Conservation (phyloP, 495 filamentous ascomycete species). For the Talaromyces thailandensis region DNA sequence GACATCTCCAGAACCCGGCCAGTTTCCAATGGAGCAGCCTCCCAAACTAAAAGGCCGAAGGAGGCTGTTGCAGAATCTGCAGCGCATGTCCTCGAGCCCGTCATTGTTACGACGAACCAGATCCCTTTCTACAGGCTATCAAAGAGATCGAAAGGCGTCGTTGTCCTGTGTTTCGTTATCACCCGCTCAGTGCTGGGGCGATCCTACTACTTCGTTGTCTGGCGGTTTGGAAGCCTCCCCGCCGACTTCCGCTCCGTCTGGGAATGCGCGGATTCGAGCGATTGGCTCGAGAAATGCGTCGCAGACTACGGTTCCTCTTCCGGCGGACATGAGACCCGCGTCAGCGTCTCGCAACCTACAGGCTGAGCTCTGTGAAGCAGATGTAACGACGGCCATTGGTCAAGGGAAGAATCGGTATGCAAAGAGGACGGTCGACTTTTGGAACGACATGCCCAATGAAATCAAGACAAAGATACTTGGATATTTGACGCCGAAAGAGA, state of each 20-base stretch:
- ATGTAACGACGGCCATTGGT: conserved; percentile 17
- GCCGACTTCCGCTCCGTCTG: conserved; percentile 22
- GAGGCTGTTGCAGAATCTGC: conserved; percentile 66
- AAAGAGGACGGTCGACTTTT: conserved; percentile 57
- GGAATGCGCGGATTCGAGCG: conserved; percentile 40
- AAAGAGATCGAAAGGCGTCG: conserved; percentile 61
- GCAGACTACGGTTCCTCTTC: conserved; percentile 47
- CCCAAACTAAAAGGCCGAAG: conserved; percentile 65
- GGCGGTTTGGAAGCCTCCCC: conserved; percentile 42
- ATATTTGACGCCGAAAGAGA: conserved; percentile 69
- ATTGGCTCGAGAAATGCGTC: conserved; percentile 26
- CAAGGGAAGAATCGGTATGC: conserved; percentile 15
- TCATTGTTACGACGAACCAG: conserved; percentile 58
- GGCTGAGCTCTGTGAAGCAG: conserved; percentile 23
- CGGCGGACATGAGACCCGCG: conserved; percentile 49
- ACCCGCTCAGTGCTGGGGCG: conserved; percentile 41
- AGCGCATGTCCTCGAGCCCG: conserved; percentile 83
- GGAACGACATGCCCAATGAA: conserved; percentile 73
- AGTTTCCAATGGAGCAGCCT: conserved; percentile 40
- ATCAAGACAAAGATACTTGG: conserved; percentile 69
- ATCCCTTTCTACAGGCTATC: conserved; percentile 45
- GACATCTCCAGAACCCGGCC: conserved; percentile 17
- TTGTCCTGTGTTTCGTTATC: conserved; percentile 81
- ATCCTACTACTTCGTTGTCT: conserved; percentile 49
- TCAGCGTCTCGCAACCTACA: conserved; percentile 23